These are phyloP conservation scores for Tardiomyces digboiensis DNA, from an alignment of 1,139 yeast species.

Conservation along the genomic window DNA sequence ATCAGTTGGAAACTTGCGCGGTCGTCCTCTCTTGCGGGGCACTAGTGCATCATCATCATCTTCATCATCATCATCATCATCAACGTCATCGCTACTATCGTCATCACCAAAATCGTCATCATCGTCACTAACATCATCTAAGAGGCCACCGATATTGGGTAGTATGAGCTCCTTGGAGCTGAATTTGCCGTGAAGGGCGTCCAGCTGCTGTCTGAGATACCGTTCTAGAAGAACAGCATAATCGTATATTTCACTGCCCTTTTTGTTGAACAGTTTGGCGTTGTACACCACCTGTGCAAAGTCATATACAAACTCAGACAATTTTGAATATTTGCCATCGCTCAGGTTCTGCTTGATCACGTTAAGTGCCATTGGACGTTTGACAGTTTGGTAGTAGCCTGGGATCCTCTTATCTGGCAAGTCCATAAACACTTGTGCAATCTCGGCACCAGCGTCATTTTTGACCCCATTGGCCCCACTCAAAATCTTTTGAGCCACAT, in stretches of 20 bases:
- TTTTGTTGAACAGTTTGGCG: constrained; percentile 74
- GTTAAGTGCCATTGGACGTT: constrained; percentile 38
- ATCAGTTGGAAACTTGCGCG: too few relatives aligned
- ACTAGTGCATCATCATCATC: constrained; percentile 20
- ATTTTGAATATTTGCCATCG: constrained; percentile 42
- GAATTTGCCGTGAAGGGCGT: constrained; percentile 35
- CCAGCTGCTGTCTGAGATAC: constrained; percentile 46
- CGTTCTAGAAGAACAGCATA: constrained; percentile 67
- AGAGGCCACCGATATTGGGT: constrained; percentile 40
- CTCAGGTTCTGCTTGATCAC: constrained; percentile 39
- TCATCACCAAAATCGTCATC: constrained; percentile 18
- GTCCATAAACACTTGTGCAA: constrained; percentile 34
- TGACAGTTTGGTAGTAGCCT: constrained; percentile 39
- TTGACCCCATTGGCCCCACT: constrained; percentile 24
- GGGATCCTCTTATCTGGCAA: constrained; percentile 33
- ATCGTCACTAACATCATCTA: constrained; percentile 12
- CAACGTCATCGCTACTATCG: constrained; percentile 25
- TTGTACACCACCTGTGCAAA: constrained; percentile 83
- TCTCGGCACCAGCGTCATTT: constrained; percentile 14
- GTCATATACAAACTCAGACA: constrained; percentile 66
- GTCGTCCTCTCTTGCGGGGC: constrained; percentile 16
- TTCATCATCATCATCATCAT: constrained; percentile 23
- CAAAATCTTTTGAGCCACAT: constrained; percentile 17
- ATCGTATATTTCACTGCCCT: constrained; percentile 53
- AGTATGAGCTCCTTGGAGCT: constrained; percentile 35